phyloP scores from a whole-genome alignment of 2,329 filamentous ascomycete genomes.

The Corynespora cassiicola region DNA sequence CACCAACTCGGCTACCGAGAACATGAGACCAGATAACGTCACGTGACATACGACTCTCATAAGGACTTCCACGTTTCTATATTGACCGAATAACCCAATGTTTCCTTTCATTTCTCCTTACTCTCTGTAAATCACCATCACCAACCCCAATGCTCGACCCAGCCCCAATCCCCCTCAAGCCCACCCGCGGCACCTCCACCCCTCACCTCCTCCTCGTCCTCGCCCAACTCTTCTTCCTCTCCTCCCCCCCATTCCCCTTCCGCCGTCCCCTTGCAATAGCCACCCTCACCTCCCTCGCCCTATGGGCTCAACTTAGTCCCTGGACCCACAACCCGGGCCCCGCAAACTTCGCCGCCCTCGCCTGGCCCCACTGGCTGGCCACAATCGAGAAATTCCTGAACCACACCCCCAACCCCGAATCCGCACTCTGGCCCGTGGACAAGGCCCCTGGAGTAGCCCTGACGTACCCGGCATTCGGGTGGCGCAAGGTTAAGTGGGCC shows the following conservation, averaged over 20 bases:
- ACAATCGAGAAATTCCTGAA: slow-evolving; percentile 13
- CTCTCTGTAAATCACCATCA: too few relatives aligned
- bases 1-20: too few relatives aligned
- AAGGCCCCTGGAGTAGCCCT: slow-evolving; percentile 5
- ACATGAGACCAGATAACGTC: too few relatives aligned
- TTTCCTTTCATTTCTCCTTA: too few relatives aligned
- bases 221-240: slow-evolving; percentile 7
- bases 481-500: slow-evolving; percentile 15
- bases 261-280: slow-evolving; percentile 1
- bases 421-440: slow-evolving; percentile 13
- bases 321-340: slow-evolving; percentile 4
- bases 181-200: too few relatives aligned
- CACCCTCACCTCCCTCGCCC: slow-evolving; percentile 6
- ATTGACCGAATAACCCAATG: too few relatives aligned
- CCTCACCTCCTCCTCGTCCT: slow-evolving; percentile 7
- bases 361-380: slow-evolving; percentile 13
- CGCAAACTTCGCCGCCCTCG: slow-evolving; percentile 9
- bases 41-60: too few relatives aligned
- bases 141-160: too few relatives aligned
- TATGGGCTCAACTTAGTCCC: slow-evolving; percentile 3
- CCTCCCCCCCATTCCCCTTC: slow-evolving; percentile 8
- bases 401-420: slow-evolving; percentile 1
- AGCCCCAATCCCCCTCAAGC: too few relatives aligned
- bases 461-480: slow-evolving; percentile 5
- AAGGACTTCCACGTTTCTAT: too few relatives aligned